Conservation (phyloP, 2,329 filamentous ascomycete genomes). For the Calonectria crousiana region DNA sequence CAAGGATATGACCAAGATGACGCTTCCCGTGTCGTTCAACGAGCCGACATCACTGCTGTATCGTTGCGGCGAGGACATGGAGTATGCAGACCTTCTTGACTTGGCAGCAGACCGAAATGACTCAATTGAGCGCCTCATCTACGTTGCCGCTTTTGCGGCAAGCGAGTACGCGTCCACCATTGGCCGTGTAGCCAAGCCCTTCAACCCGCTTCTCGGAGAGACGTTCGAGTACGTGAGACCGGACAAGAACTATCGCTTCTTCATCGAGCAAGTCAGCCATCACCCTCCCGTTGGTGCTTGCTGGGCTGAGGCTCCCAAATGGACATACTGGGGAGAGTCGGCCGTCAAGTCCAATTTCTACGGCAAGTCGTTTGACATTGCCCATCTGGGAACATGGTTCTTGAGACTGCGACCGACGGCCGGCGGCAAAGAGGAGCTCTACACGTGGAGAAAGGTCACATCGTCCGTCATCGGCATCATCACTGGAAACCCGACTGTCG, state of each 20-base stretch:
- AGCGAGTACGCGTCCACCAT: constrained; percentile 98
- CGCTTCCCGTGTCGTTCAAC: constrained; percentile 96
- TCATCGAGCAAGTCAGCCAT: constrained; percentile 98
- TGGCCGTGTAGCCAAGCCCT: constrained; percentile 95
- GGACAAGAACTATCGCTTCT: constrained; percentile 98
- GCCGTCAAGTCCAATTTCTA: constrained; percentile 97
- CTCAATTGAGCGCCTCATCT: constrained; percentile 91
- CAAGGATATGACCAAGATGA: constrained; percentile 99
- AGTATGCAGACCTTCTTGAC: constrained; percentile 94
- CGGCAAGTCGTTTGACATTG: constrained; percentile 97
- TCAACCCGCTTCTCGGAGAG: constrained; percentile 95
- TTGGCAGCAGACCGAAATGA: constrained; percentile 86
- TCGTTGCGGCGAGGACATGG: constrained; percentile 96
- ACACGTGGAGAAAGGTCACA: constrained; percentile 99
- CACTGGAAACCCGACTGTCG: constrained; percentile 94
- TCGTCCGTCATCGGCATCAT: constrained; percentile 99
- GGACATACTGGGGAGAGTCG: constrained; percentile 98
- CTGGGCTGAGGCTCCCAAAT: constrained; percentile 90
- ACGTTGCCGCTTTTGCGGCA: constrained; percentile 94
- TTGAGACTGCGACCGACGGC: constrained; percentile 81
- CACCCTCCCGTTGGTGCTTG: constrained; percentile 95
- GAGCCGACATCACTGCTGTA: constrained; percentile 96
- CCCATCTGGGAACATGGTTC: constrained; percentile 97
- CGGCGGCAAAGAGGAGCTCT: constrained; percentile 85
- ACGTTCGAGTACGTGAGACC: constrained; percentile 97